These are phyloP conservation scores for Yamadazyma songkhlaensis DNA, from an alignment of 1,139 yeast genomes.

Conservation along the genomic window DNA sequence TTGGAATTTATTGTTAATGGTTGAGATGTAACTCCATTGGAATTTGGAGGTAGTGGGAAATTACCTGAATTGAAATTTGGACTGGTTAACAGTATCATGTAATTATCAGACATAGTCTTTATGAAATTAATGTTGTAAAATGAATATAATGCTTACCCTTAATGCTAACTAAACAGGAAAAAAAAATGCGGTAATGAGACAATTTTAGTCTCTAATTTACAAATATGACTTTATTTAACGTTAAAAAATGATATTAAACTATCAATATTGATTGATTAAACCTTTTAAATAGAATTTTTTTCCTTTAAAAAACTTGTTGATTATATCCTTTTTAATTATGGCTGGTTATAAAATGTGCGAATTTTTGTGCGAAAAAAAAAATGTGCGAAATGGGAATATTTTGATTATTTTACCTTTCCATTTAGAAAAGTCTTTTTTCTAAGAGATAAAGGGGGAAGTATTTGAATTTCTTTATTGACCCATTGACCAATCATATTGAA, in stretches of 20 bases:
- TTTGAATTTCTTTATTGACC: no score
- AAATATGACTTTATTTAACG: background rate
- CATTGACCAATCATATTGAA: no score
- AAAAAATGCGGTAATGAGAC: slow-evolving; percentile 1
- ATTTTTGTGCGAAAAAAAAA: slow-evolving; percentile 3
- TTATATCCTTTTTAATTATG: slow-evolving; percentile 1
- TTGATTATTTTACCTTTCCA: slow-evolving; percentile 1
- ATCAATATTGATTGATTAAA: background rate
- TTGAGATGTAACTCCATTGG: background rate
- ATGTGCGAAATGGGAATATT: slow-evolving; percentile 2
- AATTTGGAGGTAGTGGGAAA: slow-evolving; percentile 1
- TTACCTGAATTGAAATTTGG: slow-evolving; percentile 1
- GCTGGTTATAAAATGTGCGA: slow-evolving; percentile 4
- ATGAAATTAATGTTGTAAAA: no score
- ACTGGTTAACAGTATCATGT: slow-evolving; percentile 11
- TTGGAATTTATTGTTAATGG: background rate
- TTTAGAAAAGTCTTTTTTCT: no score
- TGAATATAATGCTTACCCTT: background rate
- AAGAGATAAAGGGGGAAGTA: no score
- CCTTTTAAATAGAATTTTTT: background rate
- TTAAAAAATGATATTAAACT: background rate
- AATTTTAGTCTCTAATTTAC: background rate
- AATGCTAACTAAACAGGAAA: background rate
- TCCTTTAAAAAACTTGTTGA: background rate
- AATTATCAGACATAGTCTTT: slow-evolving; percentile 13